Evolutionary conservation across 2,329 filamentous ascomycete species (phyloP), one percentile per base, ranked within the genome.

Genomic region (Aspergillus pseudoterreus): DNA sequence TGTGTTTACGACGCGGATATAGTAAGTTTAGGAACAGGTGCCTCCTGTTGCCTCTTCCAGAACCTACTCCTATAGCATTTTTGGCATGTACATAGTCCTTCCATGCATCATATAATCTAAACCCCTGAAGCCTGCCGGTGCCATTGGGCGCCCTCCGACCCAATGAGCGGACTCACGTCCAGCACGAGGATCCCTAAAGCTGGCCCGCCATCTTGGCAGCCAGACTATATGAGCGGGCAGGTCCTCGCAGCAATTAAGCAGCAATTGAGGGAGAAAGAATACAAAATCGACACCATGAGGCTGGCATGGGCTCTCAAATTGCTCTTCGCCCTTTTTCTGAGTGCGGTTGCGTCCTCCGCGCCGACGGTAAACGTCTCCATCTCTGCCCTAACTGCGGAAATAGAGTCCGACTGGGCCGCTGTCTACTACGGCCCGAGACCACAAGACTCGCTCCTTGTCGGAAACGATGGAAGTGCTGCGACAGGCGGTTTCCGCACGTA

Each of bases 401-500:
- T 52, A 1, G 50, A 52, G 15, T 52, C 50, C 14, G 50, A 52
- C 14, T 24, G 30, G 32, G 35, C 50, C 5, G 19, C 19, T 3
- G 6, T 48, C 21, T 52, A 52, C 32, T 48, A 47, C 21, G 50
- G 50, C 1, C 0, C 6, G 1, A 39, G 12, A 6, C n/a, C 19
- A 12, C 6, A 15, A 17, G 41, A 39, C 5, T 17, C 39, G 15
- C 17, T 47, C 12, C 39, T 52, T 3, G 38, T 52, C 14, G 50
- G 50, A 2, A 52, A 52, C n/a, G 50, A 52, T 22, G 50, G 50
- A 2, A 48, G 45, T 19, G 50, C 50, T 1, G 50, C 39, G 4
- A 52, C 50, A 1, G 50, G 50, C 14, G 50, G 50, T 3, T 6
- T 52, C 12, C 45, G 50, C 14, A 43, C 38, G 21, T 52, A 43